Evolutionary conservation across 2,329 filamentous ascomycete species (phyloP).

Genomic region (Aspergillus sclerotialis): DNA sequence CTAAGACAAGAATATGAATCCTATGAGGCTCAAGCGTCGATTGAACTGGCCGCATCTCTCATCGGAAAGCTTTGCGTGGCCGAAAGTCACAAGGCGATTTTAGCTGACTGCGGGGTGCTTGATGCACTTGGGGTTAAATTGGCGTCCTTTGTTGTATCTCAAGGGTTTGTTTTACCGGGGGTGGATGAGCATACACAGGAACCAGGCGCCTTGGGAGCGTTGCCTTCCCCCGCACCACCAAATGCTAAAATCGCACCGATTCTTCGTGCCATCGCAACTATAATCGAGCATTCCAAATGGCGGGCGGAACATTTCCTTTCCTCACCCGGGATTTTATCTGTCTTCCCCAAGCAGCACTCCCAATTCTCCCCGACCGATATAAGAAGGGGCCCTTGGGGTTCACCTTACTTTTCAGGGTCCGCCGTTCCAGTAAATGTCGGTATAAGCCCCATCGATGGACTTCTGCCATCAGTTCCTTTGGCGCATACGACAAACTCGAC

Average conservation of each 20-base stretch:
- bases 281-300: slow-evolving; percentile 73
- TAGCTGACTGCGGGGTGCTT: slow-evolving; percentile 67
- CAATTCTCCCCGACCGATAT: slow-evolving; percentile 47
- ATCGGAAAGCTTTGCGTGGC: slow-evolving; percentile 60
- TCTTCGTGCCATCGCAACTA: slow-evolving; percentile 67
- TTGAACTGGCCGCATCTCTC: slow-evolving; percentile 38
- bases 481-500: slow-evolving; percentile 23
- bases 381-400: slow-evolving; percentile 44
- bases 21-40: slow-evolving; percentile 46
- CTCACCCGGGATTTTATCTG: slow-evolving; percentile 61
- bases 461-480: slow-evolving; percentile 50
- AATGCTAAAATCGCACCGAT: slow-evolving; percentile 59
- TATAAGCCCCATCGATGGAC: slow-evolving; percentile 56
- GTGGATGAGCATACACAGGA: slow-evolving; percentile 50
- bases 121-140: slow-evolving; percentile 71
- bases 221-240: slow-evolving; percentile 57
- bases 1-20: slow-evolving; percentile 52
- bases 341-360: slow-evolving; percentile 54
- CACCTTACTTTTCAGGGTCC: slow-evolving; percentile 48
- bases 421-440: slow-evolving; percentile 40
- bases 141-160: slow-evolving; percentile 61
- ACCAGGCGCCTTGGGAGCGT: slow-evolving; percentile 49
- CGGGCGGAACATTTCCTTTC: slow-evolving; percentile 65
- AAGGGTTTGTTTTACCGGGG: slow-evolving; percentile 62
- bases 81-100: slow-evolving; percentile 61